Evolutionary conservation across 2,329 filamentous ascomycete species (phyloP).

Genomic region (Botrytis aclada): DNA sequence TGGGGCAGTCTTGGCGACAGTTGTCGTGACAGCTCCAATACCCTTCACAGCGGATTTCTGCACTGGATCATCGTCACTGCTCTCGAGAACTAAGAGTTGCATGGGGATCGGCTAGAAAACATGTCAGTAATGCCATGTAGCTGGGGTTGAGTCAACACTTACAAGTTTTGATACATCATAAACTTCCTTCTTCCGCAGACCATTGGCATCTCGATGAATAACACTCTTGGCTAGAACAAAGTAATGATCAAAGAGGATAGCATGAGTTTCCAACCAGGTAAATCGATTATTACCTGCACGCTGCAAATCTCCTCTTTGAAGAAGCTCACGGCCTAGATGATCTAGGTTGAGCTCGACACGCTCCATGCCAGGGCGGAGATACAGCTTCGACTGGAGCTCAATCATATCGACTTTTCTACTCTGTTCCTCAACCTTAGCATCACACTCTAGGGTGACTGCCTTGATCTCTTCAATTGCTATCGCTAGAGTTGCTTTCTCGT

Average conservation of each 20-base stretch:
- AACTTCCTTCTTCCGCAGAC: slow-evolving; percentile 69
- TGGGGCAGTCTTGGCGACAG: slow-evolving; percentile 57
- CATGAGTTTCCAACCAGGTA: slow-evolving; percentile 90
- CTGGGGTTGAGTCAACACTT: slow-evolving; percentile 36
- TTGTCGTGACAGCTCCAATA: slow-evolving; percentile 58
- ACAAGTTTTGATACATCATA: slow-evolving; percentile 93
- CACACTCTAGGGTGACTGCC: slow-evolving; percentile 83
- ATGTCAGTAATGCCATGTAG: slow-evolving; percentile 24
- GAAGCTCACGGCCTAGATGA: slow-evolving; percentile 86
- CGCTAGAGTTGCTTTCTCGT: slow-evolving; percentile 81
- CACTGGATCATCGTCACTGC: slow-evolving; percentile 85
- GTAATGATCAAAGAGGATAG: slow-evolving; percentile 94
- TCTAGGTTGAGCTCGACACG: slow-evolving; percentile 85
- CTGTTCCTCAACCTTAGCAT: slow-evolving; percentile 88
- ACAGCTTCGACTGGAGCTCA: slow-evolving; percentile 78
- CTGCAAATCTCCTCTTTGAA: slow-evolving; percentile 85
- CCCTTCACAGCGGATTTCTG: slow-evolving; percentile 65
- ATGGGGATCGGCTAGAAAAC: slow-evolving; percentile 87
- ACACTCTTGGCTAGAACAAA: slow-evolving; percentile 84
- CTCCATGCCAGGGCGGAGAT: slow-evolving; percentile 83
- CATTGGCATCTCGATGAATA: slow-evolving; percentile 63
- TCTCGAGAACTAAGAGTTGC: slow-evolving; percentile 90
- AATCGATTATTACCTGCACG: slow-evolving; percentile 86
- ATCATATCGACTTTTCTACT: slow-evolving; percentile 85
- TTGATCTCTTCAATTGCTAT: slow-evolving; percentile 91